These are phyloP conservation scores for Ceratocystis eucalypticola DNA, from an alignment of 2,329 filamentous ascomycete genomes.

Conservation along the genomic window DNA sequence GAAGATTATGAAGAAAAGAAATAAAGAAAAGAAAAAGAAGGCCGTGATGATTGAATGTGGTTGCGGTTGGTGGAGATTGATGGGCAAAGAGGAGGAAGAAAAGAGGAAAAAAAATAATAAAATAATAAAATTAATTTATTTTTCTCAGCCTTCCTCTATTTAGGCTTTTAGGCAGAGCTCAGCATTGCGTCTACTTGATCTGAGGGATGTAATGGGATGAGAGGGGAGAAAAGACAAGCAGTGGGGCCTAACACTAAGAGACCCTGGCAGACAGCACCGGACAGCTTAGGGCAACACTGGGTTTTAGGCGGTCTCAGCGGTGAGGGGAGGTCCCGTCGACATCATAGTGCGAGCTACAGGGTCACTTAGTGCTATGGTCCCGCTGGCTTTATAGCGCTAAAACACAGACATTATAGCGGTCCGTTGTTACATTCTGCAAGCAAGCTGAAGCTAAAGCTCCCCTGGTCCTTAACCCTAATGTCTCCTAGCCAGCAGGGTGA, in stretches of 20 bases:
- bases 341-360: not conserved
- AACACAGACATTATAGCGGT: not conserved
- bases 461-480: not conserved
- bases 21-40: not conserved
- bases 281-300: no score
- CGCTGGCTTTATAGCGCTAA: not conserved
- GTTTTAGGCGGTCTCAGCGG: not conserved
- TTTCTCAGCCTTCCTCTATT: not conserved
- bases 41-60: not conserved
- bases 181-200: constrained; percentile 1
- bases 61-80: not conserved
- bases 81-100: not conserved
- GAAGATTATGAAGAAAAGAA: not conserved
- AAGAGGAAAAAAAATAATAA: not conserved
- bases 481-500: not conserved
- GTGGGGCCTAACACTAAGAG: not conserved
- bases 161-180: not conserved
- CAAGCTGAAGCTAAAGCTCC: not conserved
- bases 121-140: not conserved
- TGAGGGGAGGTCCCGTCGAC: not conserved
- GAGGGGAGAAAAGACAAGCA: not conserved
- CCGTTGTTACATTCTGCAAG: not conserved
- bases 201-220: not conserved
- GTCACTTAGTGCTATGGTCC: no score
- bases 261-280: no score